Evolutionary conservation across 306 rosid genomes (phyloP), one percentile per base, ranked within the genome.

Genomic region (Datisca glomerata): DNA sequence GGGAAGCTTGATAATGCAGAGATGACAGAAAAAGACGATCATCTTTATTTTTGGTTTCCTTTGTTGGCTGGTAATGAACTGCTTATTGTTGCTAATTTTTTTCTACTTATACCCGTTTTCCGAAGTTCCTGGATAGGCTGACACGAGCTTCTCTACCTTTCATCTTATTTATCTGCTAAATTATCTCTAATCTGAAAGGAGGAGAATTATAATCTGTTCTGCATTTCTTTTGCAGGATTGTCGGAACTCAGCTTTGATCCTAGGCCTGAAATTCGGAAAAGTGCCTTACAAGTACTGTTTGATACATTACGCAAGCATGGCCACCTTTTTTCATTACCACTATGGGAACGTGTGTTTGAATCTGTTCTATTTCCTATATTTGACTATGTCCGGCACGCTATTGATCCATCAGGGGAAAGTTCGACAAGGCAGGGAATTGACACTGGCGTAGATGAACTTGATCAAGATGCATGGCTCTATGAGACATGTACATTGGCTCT

Each of bases 401-500:
- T 91, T 53, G 98, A 91, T 67, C 98, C 98, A 57, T 73, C 98
- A 12, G 93, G 82, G 40, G 74, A 66, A 56, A 66, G 47, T 54
- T 45, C 72, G 41, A 78, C 62, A 0, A 80, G 50, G 31, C 68
- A 77, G 59, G 93, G 76, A 65, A 43, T 24, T 35, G 78, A 66
- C 49, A 28, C 56, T 24, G 78, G 66, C 31, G 18, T 43, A 3
- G 81, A 74, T 27, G 98, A 91, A 57, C 80, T 78, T 68, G 92
- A 84, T 66, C 96, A 84, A 49, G 96, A 84, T 66, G 78, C 86
- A 21, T 91, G 98, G 98, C 74, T 91, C 49, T 91, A 84, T 2
- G 96, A 91, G 81, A 91, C 98, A 24, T 91, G 98, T 81, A 91
- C 98, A n/a, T 63, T 91, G 76, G 96, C 98, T 25, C 94, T 91